These are phyloP conservation scores for Coemansia sp. DNA, from an alignment of 192 early-diverging fungal species.

Conservation along the genomic window DNA sequence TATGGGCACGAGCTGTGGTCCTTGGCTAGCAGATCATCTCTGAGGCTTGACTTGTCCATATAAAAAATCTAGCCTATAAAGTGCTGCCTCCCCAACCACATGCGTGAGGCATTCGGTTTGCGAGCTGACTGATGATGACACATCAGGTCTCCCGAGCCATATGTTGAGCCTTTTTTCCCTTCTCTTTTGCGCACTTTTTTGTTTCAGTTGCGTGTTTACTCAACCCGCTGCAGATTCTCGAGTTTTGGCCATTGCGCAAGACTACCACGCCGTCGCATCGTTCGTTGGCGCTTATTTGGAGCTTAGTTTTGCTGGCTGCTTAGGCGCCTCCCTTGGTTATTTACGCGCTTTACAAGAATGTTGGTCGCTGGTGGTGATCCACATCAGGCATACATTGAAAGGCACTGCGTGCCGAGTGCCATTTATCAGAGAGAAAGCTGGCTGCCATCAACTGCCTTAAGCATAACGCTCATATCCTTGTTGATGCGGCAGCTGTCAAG, in stretches of 20 bases:
- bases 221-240: conserved; percentile 29
- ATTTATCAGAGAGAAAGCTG: conserved; percentile 30
- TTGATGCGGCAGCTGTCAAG: conserved; percentile 1
- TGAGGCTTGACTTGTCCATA: too few relatives aligned
- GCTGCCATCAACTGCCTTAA: conserved; percentile 20
- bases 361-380: conserved; percentile 23
- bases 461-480: conserved; percentile 22
- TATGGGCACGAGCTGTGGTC: too few relatives aligned
- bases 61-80: too few relatives aligned
- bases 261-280: conserved; percentile 13
- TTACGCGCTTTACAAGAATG: conserved; percentile 13
- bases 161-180: too few relatives aligned
- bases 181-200: too few relatives aligned
- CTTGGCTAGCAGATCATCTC: too few relatives aligned
- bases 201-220: background rate
- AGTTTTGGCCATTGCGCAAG: conserved; percentile 37
- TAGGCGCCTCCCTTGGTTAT: conserved; percentile 27
- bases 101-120: too few relatives aligned
- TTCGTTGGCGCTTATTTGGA: conserved; percentile 27
- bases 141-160: too few relatives aligned
- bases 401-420: conserved; percentile 25
- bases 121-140: too few relatives aligned
- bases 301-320: conserved; percentile 14
- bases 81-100: too few relatives aligned
- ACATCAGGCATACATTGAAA: conserved; percentile 22